Percentiles rank a stretch among this genome's conserved stretches.
Conservation (phyloP, 495 filamentous ascomycete genomes). For the Aspergillus biplanus region DNA sequence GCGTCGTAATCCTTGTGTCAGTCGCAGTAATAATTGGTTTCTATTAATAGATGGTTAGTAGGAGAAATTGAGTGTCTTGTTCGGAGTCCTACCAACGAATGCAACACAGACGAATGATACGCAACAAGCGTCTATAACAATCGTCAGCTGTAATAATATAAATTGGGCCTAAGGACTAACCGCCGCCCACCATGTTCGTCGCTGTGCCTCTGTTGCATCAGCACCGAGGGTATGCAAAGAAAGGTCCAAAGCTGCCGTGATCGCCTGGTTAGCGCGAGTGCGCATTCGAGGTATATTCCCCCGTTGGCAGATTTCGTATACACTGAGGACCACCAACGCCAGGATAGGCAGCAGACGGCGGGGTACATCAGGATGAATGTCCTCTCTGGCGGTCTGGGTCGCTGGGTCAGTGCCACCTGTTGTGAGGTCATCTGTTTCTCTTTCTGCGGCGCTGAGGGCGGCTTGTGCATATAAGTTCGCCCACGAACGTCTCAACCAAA, state of each 20-base stretch:
- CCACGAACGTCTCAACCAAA: slow-evolving; percentile 48
- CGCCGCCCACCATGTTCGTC: slow-evolving; percentile 54
- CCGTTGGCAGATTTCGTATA: slow-evolving; percentile 59
- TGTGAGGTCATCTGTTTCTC: slow-evolving; percentile 34
- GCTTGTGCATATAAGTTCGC: slow-evolving; percentile 53
- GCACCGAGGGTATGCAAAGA: slow-evolving; percentile 39
- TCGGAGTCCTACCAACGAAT: no score
- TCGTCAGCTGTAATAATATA: neutral
- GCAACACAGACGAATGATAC: slow-evolving; percentile 39
- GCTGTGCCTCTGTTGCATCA: slow-evolving; percentile 42
- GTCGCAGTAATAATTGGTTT: no score
- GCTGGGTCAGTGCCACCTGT: slow-evolving; percentile 34
- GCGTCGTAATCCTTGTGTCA: no score
- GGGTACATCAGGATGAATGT: slow-evolving; percentile 49
- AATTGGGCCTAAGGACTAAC: slow-evolving; percentile 18
- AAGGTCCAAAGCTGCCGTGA: slow-evolving; percentile 46
- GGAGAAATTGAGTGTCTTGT: no score
- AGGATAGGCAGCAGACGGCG: slow-evolving; percentile 51
- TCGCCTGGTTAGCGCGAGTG: slow-evolving; percentile 46
- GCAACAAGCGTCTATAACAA: slow-evolving; percentile 42
- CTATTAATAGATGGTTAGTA: no score
- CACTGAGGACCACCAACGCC: slow-evolving; percentile 50
- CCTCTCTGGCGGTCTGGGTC: slow-evolving; percentile 33
- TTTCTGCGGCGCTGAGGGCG: slow-evolving; percentile 49
- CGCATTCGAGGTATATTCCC: slow-evolving; percentile 55